These are phyloP conservation scores for Vicia villosa DNA, from an alignment of 306 rosid species.

Conservation along the genomic window DNA sequence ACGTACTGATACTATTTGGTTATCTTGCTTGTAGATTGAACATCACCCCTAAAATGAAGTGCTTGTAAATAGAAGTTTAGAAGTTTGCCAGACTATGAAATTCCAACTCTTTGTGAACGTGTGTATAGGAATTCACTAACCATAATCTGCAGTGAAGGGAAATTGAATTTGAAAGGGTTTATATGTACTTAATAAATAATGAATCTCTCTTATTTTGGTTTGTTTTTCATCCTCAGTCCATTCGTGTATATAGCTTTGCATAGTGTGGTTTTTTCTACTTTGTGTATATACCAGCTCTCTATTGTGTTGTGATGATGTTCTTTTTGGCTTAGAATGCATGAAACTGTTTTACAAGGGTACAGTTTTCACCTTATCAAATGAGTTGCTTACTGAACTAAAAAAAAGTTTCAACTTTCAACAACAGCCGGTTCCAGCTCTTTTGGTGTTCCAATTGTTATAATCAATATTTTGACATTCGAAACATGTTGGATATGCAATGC, in stretches of 20 bases:
- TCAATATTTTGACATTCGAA: too few species aligned
- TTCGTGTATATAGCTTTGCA: background rate
- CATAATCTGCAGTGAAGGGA: slow-evolving; percentile 36
- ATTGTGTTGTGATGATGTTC: slow-evolving; percentile 16
- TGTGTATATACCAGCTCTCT: background rate
- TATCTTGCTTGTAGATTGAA: slow-evolving; percentile 47
- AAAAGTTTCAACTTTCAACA: too few species aligned
- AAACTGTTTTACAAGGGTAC: background rate
- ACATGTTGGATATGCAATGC: too few species aligned
- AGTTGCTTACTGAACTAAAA: background rate
- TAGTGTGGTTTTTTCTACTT: slow-evolving; percentile 6
- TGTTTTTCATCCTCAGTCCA: background rate
- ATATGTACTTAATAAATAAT: slow-evolving; percentile 13
- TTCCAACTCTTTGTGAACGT: slow-evolving; percentile 31
- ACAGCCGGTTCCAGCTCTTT: too few species aligned
- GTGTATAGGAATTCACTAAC: slow-evolving; percentile 42
- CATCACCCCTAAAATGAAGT: slow-evolving; percentile 32
- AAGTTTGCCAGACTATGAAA: slow-evolving; percentile 34
- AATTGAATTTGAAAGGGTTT: slow-evolving; percentile 42
- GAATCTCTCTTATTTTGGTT: background rate
- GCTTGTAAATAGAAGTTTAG: slow-evolving; percentile 54
- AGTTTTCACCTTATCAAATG: background rate
- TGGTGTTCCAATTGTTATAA: too few species aligned
- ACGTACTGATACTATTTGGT: slow-evolving; percentile 15
- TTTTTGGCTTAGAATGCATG: background rate